Evolutionary conservation across 129 eudicot genomes (phyloP), one percentile per base, ranked within the genome.

Genomic region (Tagetes patula): DNA sequence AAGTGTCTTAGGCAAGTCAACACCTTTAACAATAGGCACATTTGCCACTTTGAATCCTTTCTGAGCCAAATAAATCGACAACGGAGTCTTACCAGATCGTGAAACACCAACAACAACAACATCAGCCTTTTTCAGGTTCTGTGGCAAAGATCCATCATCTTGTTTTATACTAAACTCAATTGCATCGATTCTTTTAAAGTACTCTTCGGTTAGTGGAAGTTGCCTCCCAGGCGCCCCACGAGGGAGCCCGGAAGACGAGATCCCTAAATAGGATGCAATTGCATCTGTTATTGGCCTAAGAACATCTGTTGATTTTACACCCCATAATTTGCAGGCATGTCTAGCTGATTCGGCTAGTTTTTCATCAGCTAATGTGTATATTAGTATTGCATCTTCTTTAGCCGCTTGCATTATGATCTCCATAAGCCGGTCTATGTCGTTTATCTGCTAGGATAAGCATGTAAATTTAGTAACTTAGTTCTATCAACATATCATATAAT

Each of bases 1-100:
- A 3, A 89, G 72, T 59, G 46, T 71, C 83, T 72, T 84, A 1
- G 96, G 91, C 79, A 86, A 78, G 1, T 75, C 83, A 27, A 84
- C 79, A 53, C 84, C 84, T 80, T 55, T 82, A 67, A 89, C 96
- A 65, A 86, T 77, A 3, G 91, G 96, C 60, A 89, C 87, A 73
- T 89, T 89, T 8, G 96, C 96, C 42, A 89, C 91, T 75, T 86
- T 89, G 58, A 82, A 89, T n/a, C 96, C 96, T 65, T 89, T 89
- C 69, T 86, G 89, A 2, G 91, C 85, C 59, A 89, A 52, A 81
- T 89, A 89, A 56, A 86, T 89, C 10, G 91, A 89, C 60, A 89
- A 69, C 0, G 91, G 96, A 30, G 91, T 89, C 74, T 89, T 89
- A 30, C 96, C 96, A n/a, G 87, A 81, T 37, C 96, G 85, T 10